Percentiles rank a stretch among this genome's conserved stretches.
Evolutionary conservation across 192 early-diverging fungal species (phyloP).

Genomic region (Coemansia sp.): DNA sequence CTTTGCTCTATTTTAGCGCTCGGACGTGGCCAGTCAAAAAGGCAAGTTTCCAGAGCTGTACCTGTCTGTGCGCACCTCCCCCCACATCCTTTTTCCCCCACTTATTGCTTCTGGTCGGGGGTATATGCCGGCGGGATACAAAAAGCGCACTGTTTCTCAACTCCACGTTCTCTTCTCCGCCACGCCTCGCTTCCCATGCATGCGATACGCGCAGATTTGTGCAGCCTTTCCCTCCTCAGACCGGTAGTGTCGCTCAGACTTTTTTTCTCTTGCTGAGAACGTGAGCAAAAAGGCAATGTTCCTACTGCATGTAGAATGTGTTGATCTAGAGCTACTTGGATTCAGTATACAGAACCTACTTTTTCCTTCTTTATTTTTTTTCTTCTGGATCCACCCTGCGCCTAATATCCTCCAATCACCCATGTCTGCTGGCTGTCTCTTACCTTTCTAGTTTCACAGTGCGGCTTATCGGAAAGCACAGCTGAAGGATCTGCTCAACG

Average conservation of each 20-base stretch:
- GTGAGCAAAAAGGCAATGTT: neutral
- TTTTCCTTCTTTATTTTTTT: neutral
- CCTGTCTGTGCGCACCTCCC: neutral
- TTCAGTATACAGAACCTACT: neutral
- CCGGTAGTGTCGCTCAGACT: neutral
- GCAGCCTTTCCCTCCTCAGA: neutral
- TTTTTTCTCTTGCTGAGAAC: neutral
- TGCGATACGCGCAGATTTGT: neutral
- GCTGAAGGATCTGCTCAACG: neutral
- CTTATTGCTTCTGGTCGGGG: neutral
- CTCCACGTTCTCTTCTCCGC: neutral
- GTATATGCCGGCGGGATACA: neutral
- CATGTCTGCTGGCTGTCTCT: neutral
- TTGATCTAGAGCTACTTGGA: neutral
- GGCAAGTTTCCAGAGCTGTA: neutral
- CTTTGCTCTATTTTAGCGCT: neutral
- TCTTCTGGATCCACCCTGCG: neutral
- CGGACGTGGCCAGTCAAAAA: neutral
- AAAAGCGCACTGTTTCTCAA: neutral
- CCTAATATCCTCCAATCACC: neutral
- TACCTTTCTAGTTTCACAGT: neutral
- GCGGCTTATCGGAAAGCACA: neutral
- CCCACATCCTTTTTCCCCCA: too few species aligned
- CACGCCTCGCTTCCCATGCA: neutral
- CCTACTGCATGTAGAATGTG: neutral